Evolutionary conservation across 768 basidiomycete genomes (phyloP).

Genomic region (Boletus edulis): DNA sequence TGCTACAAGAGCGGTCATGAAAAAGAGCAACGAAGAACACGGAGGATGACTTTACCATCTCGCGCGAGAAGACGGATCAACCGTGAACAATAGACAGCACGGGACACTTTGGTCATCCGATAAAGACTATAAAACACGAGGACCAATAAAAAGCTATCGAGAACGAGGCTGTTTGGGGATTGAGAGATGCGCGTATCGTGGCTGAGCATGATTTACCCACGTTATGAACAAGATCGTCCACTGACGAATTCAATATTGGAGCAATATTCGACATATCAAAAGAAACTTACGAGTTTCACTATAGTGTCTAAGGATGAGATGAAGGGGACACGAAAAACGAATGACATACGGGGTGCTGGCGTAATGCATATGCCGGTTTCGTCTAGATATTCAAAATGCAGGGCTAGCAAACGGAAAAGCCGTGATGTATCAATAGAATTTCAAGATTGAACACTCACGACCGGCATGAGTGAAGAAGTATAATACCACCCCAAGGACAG

Average conservation of each 20-base stretch:
- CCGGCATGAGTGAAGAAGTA: neutral
- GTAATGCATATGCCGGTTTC: constrained; percentile 11
- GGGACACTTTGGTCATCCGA: neutral
- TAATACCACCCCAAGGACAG: neutral
- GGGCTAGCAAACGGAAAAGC: neutral
- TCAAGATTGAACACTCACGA: neutral
- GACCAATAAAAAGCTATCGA: constrained; percentile 14
- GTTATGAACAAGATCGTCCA: constrained; percentile 14
- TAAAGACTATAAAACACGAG: constrained; percentile 4
- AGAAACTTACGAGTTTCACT: constrained; percentile 12
- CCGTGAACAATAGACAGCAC: neutral
- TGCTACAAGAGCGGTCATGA: constrained; percentile 5
- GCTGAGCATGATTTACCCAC: constrained; percentile 3
- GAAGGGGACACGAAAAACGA: neutral
- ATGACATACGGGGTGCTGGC: constrained; percentile 9
- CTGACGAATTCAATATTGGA: constrained; percentile 2
- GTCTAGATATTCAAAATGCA: constrained; percentile 5
- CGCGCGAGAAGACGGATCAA: constrained; percentile 18
- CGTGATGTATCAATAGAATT: neutral
- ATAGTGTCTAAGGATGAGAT: neutral
- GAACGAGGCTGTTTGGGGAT: constrained; percentile 6
- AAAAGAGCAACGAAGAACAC: neutral
- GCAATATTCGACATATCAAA: neutral
- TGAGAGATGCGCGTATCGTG: neutral
- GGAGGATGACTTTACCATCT: constrained; percentile 21